These are phyloP conservation scores for Mesembryanthemum crystallinum DNA, from an alignment of 148 eudicot species.

Conservation along the genomic window DNA sequence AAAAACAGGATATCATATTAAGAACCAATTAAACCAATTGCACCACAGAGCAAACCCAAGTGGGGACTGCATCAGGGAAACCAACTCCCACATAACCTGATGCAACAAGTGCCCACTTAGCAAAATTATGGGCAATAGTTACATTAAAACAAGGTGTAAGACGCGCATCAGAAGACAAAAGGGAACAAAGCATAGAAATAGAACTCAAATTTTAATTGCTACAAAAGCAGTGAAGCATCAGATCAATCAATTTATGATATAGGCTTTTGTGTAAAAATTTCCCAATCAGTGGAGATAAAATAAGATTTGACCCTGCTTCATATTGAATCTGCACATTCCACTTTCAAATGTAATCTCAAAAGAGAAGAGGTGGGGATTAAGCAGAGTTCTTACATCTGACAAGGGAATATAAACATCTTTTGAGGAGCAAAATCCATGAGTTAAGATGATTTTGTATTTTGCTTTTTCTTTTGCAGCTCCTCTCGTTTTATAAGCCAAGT, in stretches of 20 bases:
- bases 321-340: neutral
- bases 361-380: neutral
- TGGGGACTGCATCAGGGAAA: too few relatives aligned
- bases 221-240: neutral
- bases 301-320: neutral
- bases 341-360: neutral
- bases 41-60: too few relatives aligned
- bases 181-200: neutral
- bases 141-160: too few relatives aligned
- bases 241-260: neutral
- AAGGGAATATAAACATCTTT: conserved; percentile 35
- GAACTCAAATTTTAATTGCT: too few relatives aligned
- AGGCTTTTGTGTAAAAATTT: neutral
- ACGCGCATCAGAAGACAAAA: too few relatives aligned
- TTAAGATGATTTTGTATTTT: conserved; percentile 29
- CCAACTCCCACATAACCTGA: too few relatives aligned
- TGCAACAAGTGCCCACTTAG: too few relatives aligned
- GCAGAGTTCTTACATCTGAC: conserved; percentile 28
- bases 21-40: too few relatives aligned
- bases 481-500: conserved; percentile 36
- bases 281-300: neutral
- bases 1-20: too few relatives aligned
- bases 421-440: conserved; percentile 39
- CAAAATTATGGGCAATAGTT: too few relatives aligned
- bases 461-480: conserved; percentile 29